Percentiles rank a stretch among this genome's conserved stretches.
These are phyloP conservation scores for Malus hybrid DNA, from an alignment of 331 rosid genomes.

Conservation along the genomic window DNA sequence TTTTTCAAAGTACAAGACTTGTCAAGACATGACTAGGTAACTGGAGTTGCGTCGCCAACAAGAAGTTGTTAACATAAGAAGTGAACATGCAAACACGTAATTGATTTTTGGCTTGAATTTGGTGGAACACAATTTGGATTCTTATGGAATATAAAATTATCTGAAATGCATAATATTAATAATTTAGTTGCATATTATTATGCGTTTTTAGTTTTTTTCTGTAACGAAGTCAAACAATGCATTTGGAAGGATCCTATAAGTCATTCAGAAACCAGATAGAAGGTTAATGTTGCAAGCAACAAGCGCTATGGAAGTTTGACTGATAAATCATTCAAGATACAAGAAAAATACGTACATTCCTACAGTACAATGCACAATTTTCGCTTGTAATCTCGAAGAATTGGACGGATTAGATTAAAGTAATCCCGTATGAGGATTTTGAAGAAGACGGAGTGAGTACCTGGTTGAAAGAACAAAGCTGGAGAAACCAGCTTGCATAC, in stretches of 20 bases:
- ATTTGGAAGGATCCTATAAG: constrained; percentile 16
- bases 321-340: neutral
- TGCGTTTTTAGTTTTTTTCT: neutral
- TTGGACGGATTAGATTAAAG: constrained; percentile 4
- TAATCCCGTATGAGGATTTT: constrained; percentile 10
- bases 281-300: neutral
- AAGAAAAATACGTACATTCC: neutral
- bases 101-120: constrained; percentile 17
- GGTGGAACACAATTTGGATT: constrained; percentile 24
- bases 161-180: neutral
- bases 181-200: neutral
- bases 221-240: constrained; percentile 6
- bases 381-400: neutral
- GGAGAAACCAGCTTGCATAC: constrained; percentile 19
- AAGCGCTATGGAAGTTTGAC: neutral
- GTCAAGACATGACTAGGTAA: no score
- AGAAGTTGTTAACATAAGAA: constrained; percentile 4
- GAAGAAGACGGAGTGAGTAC: neutral
- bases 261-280: no score
- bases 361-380: neutral
- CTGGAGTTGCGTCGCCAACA: neutral
- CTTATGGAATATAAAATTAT: neutral
- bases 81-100: constrained; percentile 17
- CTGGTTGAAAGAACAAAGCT: constrained; percentile 1
- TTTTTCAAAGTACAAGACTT: neutral